Evolutionary conservation across 305 asterid species (phyloP), one percentile per base, ranked within the genome.

Genomic region (Fraxinus floribunda): DNA sequence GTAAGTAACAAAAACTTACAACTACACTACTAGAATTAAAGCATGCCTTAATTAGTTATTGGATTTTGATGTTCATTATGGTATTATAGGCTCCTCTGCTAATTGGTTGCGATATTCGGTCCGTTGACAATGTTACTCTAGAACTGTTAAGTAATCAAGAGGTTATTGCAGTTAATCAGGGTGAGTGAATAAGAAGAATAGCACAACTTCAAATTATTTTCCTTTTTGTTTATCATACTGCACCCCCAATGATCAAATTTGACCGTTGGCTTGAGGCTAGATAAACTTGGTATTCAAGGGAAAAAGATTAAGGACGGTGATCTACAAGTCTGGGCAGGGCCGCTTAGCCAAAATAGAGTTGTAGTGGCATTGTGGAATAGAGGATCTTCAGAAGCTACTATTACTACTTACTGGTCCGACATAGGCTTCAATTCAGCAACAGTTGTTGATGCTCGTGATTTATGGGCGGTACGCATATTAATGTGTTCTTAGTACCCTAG

Each of bases 261-360:
- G 46, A 24, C 38, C 16, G 30, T 55, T 22, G 39, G 39, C 6
- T 73, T 62, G 83, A 7, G 72, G 46, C 78, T 86, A 94, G 99
- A 96, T 91, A 86, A 83, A 74, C 97, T 91, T 75, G 99, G 99
- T 9, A 75, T 93, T 62, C 99, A 96, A 87, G 99, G 98, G 89
- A 92, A 84, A 85, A 96, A 89, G 90, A 80, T 96, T 0, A 94
- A 91, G 87, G 78, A 89, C 34, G 97, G 97, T 57, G 93, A 86
- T 46, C 85, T 89, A 84, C 98, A 95, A 97, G 97, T 94, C 3
- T 94, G 99, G 99, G 95, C 92, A 80, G 99, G 98, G 49, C 88
- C 90, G 60, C 89, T 96, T 0, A 89, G 91, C 78, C 86, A 90
- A 24, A 91, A 92, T 20, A 88, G 91, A 85, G 83, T 87, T 71